A percentile compares a stretch with the other conserved stretches of the same genome.
Conservation (phyloP, 768 basidiomycete genomes). For the Pleurotus salmoneostramineus region DNA sequence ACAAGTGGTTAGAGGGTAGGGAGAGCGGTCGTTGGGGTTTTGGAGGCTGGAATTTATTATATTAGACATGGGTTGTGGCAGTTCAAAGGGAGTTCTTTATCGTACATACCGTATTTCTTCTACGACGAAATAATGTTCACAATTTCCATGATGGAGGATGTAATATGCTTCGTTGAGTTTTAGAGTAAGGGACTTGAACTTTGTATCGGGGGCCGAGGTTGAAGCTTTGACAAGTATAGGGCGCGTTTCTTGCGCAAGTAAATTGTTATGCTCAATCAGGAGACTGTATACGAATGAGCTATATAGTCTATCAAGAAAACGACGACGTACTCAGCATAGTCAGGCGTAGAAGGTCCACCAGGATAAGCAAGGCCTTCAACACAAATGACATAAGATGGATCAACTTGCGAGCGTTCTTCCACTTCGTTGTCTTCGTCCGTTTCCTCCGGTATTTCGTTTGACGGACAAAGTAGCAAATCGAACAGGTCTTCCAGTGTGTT, state of each 20-base stretch:
- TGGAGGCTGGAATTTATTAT: constrained; percentile 38
- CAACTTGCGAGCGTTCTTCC: constrained; percentile 24
- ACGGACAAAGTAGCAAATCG: constrained; percentile 56
- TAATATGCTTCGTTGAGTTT: constrained; percentile 77
- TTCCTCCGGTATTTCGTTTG: constrained; percentile 49
- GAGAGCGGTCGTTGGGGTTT: constrained; percentile 52
- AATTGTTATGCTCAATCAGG: constrained; percentile 36
- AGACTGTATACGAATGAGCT: constrained; percentile 32
- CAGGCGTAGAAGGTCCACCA: constrained; percentile 38
- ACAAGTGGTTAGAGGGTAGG: constrained; percentile 68
- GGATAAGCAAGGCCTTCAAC: constrained; percentile 61
- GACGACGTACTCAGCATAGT: constrained; percentile 50
- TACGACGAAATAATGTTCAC: constrained; percentile 75
- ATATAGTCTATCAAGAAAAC: neutral
- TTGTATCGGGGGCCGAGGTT: constrained; percentile 41
- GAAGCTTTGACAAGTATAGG: constrained; percentile 30
- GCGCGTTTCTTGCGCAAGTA: constrained; percentile 24
- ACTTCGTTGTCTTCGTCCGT: constrained; percentile 25
- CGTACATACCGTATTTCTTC: constrained; percentile 62
- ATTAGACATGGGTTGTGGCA: neutral
- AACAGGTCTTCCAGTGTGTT: constrained; percentile 68
- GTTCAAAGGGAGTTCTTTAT: neutral
- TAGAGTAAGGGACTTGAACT: constrained; percentile 50
- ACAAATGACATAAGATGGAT: constrained; percentile 47
- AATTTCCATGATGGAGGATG: constrained; percentile 76